phyloP scores from a whole-genome alignment of 495 filamentous ascomycete genomes.

The Penicillium antarcticum region DNA sequence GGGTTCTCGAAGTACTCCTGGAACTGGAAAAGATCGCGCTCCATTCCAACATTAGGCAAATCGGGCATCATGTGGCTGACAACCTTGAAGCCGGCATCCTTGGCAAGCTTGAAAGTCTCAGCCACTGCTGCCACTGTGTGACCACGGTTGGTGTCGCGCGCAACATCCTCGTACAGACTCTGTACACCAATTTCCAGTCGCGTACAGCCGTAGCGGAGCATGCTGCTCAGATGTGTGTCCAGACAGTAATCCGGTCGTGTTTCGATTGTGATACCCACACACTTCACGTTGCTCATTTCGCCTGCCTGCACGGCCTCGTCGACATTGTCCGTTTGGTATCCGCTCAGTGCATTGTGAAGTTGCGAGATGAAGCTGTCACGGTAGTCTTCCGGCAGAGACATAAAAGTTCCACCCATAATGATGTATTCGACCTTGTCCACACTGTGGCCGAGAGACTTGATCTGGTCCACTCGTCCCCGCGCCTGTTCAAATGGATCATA shows the following conservation, averaged over 20 bases:
- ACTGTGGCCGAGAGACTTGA: constrained; percentile 89
- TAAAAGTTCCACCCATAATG: constrained; percentile 99
- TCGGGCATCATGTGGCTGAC: constrained; percentile 99
- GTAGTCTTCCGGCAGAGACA: constrained; percentile 88
- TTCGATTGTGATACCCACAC: constrained; percentile 97
- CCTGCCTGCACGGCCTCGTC: constrained; percentile 91
- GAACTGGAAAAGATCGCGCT: constrained; percentile 95
- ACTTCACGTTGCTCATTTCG: constrained; percentile 93
- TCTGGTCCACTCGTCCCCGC: constrained; percentile 90
- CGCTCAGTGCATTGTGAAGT: constrained; percentile 91
- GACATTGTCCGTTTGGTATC: constrained; percentile 85
- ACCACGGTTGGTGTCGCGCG: constrained; percentile 92
- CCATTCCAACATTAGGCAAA: constrained; percentile 96
- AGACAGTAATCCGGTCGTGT: constrained; percentile 96
- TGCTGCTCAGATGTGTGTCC: constrained; percentile 83
- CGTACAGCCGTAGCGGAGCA: constrained; percentile 96
- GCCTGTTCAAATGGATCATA: constrained; percentile 99
- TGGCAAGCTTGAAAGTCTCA: constrained; percentile 90
- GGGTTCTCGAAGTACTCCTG: constrained; percentile 97
- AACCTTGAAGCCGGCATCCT: constrained; percentile 98
- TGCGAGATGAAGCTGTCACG: constrained; percentile 90
- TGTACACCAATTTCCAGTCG: constrained; percentile 93
- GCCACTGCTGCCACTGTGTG: constrained; percentile 94
- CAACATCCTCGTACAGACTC: constrained; percentile 97
- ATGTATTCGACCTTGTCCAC: constrained; percentile 99